Conservation (phyloP, 1,284 basidiomycete genomes). For the Uromyces viciae-fabae region DNA sequence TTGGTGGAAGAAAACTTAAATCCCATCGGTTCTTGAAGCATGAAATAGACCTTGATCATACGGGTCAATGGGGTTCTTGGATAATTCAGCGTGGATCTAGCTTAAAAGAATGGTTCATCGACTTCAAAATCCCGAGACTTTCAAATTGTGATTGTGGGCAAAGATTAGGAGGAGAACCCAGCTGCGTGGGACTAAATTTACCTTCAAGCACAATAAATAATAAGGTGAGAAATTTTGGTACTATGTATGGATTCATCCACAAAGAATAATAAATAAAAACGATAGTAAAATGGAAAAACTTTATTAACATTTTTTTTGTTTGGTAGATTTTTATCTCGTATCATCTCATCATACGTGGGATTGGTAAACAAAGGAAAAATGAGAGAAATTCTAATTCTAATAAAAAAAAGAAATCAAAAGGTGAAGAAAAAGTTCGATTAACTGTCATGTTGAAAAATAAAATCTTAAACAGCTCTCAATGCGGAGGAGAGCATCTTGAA, state of each 20-base stretch:
- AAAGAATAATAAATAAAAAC: not conserved
- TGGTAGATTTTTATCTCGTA: constrained; percentile 29
- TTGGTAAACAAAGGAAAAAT: constrained; percentile 16
- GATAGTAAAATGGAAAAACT: not conserved
- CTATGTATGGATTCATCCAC: not conserved
- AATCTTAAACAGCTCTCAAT: not conserved
- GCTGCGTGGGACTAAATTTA: not conserved
- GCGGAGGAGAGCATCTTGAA: not conserved
- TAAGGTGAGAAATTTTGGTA: not conserved
- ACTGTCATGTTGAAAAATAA: constrained; percentile 17
- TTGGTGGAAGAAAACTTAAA: constrained; percentile 7
- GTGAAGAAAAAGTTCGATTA: constrained; percentile 16
- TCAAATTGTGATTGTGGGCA: constrained; percentile 10
- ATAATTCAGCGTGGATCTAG: not conserved
- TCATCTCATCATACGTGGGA: constrained; percentile 18
- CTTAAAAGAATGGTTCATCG: constrained; percentile 17
- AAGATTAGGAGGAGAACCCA: not conserved
- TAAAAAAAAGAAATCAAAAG: constrained; percentile 14
- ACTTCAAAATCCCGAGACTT: constrained; percentile 10
- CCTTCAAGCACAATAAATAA: constrained; percentile 22
- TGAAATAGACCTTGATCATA: constrained; percentile 5
- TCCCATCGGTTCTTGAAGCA: constrained; percentile 28
- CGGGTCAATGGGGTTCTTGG: constrained; percentile 11
- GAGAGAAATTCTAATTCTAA: not conserved
- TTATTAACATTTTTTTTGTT: not conserved